Evolutionary conservation across 805 yeast species (phyloP).

Genomic region (Wickerhamomyces alni): DNA sequence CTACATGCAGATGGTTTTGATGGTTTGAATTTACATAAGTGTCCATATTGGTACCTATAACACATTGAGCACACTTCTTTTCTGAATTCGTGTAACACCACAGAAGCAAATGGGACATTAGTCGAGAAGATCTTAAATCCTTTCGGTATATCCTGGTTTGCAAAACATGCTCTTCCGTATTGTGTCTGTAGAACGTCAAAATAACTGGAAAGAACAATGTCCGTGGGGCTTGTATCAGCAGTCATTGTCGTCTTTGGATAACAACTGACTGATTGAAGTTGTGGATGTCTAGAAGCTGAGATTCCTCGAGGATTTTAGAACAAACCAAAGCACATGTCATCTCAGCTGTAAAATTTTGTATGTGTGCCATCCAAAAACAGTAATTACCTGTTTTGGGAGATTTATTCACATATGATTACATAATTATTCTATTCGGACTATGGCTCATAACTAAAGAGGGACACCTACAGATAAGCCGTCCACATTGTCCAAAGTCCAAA

Average conservation of each 20-base stretch:
- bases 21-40: constrained; percentile 36
- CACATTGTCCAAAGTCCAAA: background rate
- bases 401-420: background rate
- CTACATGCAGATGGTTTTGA: constrained; percentile 6
- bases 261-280: too few relatives aligned
- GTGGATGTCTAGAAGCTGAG: too few relatives aligned
- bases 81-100: constrained; percentile 46
- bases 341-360: too few relatives aligned
- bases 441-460: too few relatives aligned
- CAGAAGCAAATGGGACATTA: constrained; percentile 37
- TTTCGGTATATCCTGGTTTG: constrained; percentile 31
- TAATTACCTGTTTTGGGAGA: too few relatives aligned
- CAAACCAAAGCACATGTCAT: too few relatives aligned
- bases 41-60: constrained; percentile 42
- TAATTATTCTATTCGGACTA: background rate
- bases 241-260: too few relatives aligned
- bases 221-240: constrained; percentile 6
- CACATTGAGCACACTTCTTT: constrained; percentile 60
- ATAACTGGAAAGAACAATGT: constrained; percentile 23
- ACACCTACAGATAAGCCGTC: background rate
- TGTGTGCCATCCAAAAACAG: too few relatives aligned
- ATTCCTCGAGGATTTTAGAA: too few relatives aligned
- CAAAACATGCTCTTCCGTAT: constrained; percentile 61
- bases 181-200: constrained; percentile 34
- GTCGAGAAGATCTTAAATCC: constrained; percentile 37